Conservation (phyloP, 1,284 basidiomycete species). For the Serendipita sp. region DNA sequence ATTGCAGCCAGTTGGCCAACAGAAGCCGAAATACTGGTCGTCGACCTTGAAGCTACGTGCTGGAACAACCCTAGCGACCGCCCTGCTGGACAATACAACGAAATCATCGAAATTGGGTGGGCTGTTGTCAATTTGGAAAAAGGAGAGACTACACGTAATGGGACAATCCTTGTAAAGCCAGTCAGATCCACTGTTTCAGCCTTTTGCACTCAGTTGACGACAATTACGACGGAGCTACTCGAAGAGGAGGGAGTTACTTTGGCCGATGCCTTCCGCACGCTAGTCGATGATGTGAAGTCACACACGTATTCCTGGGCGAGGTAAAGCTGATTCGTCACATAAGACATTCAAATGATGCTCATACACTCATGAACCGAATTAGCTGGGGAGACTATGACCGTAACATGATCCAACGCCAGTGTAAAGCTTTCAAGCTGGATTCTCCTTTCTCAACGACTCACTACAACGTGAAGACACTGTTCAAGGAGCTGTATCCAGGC, state of each 20-base stretch:
- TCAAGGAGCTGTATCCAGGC: not conserved
- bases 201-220: constrained; percentile 1
- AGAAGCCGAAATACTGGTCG: not conserved
- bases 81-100: not conserved
- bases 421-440: not conserved
- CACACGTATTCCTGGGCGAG: not conserved
- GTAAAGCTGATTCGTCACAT: not conserved
- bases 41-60: not conserved
- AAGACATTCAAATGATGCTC: not conserved
- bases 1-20: not conserved
- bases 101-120: constrained; percentile 5
- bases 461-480: not conserved
- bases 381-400: constrained; percentile 4
- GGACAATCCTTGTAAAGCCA: not conserved
- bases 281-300: not conserved
- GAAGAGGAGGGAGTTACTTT: not conserved
- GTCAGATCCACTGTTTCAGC: not conserved
- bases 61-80: not conserved
- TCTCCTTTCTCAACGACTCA: not conserved
- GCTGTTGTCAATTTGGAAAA: not conserved
- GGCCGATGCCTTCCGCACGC: not conserved
- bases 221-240: not conserved
- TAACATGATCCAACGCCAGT: not conserved
- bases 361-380: not conserved
- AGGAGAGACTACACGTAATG: not conserved